Evolutionary conservation across 495 filamentous ascomycete species (phyloP).

Genomic region (Neurospora cerealis): DNA sequence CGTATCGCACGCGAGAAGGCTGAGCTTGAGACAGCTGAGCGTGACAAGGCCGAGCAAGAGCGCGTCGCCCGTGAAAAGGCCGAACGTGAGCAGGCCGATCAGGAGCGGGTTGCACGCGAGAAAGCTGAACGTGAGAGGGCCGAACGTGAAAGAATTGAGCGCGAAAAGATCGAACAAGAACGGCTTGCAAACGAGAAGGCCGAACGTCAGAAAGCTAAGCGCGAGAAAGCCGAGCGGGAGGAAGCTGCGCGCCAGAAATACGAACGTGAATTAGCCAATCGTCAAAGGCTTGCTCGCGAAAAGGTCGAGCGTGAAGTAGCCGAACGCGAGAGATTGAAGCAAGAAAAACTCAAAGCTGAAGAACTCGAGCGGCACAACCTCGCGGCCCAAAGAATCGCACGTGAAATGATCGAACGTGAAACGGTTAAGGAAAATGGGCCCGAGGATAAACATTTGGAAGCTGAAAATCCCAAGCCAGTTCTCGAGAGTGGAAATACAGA

Average conservation of each 20-base stretch:
- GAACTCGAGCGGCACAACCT: neutral
- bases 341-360: neutral
- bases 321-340: neutral
- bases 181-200: neutral
- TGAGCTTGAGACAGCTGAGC: neutral
- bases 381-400: neutral
- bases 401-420: neutral
- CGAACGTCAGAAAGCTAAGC: neutral
- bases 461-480: neutral
- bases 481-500: neutral
- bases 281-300: neutral
- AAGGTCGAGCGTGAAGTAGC: neutral
- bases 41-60: neutral
- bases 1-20: neutral
- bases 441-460: neutral
- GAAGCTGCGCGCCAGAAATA: no score
- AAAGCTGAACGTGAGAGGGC: neutral
- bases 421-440: neutral
- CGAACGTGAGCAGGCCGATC: neutral
- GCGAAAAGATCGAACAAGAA: neutral
- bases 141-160: no score
- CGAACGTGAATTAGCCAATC: neutral
- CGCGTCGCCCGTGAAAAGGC: neutral
- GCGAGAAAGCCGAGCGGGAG: neutral
- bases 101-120: neutral